Conservation (phyloP, 305 asterid species). For the Withania somnifera region DNA sequence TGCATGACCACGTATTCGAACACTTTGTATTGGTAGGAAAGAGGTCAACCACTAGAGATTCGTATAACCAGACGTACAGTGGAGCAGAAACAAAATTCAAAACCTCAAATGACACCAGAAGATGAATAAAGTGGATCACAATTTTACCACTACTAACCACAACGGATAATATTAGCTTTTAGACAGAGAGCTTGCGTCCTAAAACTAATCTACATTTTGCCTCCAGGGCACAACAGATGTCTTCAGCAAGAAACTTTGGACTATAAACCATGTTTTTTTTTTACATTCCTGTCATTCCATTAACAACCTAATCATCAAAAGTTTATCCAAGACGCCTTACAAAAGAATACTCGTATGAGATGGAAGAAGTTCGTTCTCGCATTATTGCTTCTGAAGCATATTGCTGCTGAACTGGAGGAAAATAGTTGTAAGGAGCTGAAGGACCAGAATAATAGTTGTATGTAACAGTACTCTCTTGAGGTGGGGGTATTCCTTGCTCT, state of each 20-base stretch:
- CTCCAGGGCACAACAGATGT: neutral
- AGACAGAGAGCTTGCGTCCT: neutral
- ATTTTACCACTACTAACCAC: neutral
- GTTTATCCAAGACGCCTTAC: neutral
- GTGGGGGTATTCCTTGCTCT: constrained; percentile 9
- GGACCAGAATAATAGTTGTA: neutral
- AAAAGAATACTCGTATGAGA: neutral
- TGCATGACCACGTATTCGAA: neutral
- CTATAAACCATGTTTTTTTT: neutral
- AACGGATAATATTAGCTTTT: neutral
- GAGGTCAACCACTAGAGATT: neutral
- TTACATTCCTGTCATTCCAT: neutral
- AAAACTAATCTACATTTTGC: neutral
- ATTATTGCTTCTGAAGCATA: constrained; percentile 11
- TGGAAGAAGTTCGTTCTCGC: constrained; percentile 11
- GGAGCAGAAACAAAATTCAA: neutral
- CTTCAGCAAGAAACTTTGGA: neutral
- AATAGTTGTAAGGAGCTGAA: neutral
- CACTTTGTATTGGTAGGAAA: neutral
- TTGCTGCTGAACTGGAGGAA: constrained; percentile 12
- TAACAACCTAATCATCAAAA: neutral
- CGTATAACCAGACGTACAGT: neutral
- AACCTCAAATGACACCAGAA: neutral
- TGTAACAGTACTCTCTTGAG: neutral
- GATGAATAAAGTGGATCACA: neutral